Conservation (phyloP, 495 filamentous ascomycete species). For the Chlorociboria aeruginascens region DNA sequence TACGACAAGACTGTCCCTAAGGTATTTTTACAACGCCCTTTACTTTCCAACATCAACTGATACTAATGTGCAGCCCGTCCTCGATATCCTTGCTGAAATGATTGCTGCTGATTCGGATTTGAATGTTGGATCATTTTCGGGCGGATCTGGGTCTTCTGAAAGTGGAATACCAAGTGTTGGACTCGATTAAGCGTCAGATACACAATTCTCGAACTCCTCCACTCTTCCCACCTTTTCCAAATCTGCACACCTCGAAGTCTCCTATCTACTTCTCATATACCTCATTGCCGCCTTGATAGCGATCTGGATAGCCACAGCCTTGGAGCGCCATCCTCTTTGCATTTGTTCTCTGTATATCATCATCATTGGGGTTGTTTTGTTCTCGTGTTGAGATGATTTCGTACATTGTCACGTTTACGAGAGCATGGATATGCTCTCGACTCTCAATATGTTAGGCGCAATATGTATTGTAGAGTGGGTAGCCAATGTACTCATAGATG, state of each 20-base stretch:
- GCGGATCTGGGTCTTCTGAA: conserved; percentile 16
- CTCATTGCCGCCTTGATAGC: neutral
- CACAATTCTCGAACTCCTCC: neutral
- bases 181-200: conserved; percentile 12
- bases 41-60: neutral
- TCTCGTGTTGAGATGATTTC: conserved; percentile 7
- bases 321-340: neutral
- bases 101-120: conserved; percentile 76
- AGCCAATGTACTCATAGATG: too few relatives aligned
- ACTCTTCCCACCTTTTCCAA: conserved; percentile 9
- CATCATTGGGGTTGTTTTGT: conserved; percentile 1
- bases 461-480: neutral
- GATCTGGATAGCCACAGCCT: conserved; percentile 11
- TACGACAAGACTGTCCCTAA: conserved; percentile 87
- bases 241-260: neutral
- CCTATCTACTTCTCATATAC: neutral
- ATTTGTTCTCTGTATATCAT: conserved; percentile 9
- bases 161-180: conserved; percentile 14
- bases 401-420: conserved; percentile 16
- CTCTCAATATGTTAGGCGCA: neutral
- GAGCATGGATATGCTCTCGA: conserved; percentile 2
- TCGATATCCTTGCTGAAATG: conserved; percentile 96
- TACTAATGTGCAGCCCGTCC: conserved; percentile 48
- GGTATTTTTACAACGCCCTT: conserved; percentile 2
- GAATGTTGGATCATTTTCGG: conserved; percentile 36